Base-by-base conservation (phyloP, 2,329 filamentous ascomycete species). In the Aspergillus sp. region DNA sequence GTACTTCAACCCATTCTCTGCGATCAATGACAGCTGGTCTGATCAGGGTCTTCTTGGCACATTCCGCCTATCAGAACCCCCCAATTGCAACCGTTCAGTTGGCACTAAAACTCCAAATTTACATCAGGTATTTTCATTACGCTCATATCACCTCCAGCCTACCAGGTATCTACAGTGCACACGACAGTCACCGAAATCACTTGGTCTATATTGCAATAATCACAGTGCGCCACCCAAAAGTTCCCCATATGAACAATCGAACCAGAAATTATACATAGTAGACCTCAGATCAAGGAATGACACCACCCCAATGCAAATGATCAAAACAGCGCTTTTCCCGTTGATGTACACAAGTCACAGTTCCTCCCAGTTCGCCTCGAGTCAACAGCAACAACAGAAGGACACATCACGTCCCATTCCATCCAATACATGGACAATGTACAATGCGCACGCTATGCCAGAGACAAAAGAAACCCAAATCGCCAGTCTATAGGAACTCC, bases 361-460 rank as follows among this genome's bases (percentile, higher is more conserved):
- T n/a, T n/a, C n/a, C 19, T 21, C 17, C 48, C 9, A 44, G 49
- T 38, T n/a, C 34, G 25, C 25, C 25, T 29, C 6, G 3, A 38
- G 16, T 38, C 34, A 14, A 56, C 40, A 46, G 36, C n/a, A 29
- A 45, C 47, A 32, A 43, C 31, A 48, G 19, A 31, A 38, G 25
- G 13, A 50, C 51, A 55, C 59, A 54, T 21, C 49, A 34, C 23
- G 21, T 16, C 46, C 20, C 34, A 48, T 34, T 34, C 31, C n/a
- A 29, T 47, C 25, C 21, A 51, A 55, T 57, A 60, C 61, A 51
- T 62, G 52, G 60, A 64, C 61, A 65, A 63, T 59, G 65, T 62
- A 64, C 61, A 64, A 62, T 60, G 64, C 58, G 58, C 58, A 60
- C 58, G 66, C 67, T 68, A 66, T 66, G 60, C 51, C 45, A 57